Percentiles rank a stretch among this genome's conserved stretches.
phyloP scores from a whole-genome alignment of 495 filamentous ascomycete genomes.

The Delitschia confertaspora region DNA sequence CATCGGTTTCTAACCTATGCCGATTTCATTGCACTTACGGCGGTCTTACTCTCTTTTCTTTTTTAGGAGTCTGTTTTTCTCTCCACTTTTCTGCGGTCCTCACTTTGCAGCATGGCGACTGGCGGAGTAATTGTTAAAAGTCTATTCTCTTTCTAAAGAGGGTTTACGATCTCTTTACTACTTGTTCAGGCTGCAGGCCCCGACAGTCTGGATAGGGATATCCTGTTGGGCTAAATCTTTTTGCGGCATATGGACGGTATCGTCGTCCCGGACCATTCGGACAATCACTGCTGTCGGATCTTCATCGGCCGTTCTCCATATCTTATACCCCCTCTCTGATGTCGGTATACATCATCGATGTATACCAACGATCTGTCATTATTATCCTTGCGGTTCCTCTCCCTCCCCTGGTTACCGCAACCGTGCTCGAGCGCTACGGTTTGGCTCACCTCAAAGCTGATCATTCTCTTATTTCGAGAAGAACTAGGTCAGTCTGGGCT shows the following conservation, averaged over 20 bases:
- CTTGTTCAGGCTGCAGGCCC: neutral
- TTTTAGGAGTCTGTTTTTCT: neutral
- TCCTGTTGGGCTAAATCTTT: neutral
- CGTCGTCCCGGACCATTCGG: constrained; percentile 1
- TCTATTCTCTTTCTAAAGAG: constrained; percentile 21
- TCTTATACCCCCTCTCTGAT: neutral
- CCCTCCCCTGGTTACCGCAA: constrained; percentile 14
- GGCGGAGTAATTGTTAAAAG: constrained; percentile 25
- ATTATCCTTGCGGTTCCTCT: constrained; percentile 9
- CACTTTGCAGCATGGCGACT: constrained; percentile 13
- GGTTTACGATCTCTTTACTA: constrained; percentile 8
- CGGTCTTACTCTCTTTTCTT: constrained; percentile 5
- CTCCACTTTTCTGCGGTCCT: too few species aligned
- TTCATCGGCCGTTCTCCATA: too few species aligned
- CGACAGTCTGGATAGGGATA: constrained; percentile 15
- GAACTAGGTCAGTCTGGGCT: constrained; percentile 25
- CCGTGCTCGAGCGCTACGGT: constrained; percentile 13
- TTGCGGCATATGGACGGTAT: neutral
- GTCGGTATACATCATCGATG: neutral
- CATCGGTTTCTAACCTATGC: neutral
- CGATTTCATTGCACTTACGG: constrained; percentile 1
- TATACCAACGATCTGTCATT: neutral
- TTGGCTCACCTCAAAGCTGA: constrained; percentile 26
- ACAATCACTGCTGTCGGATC: neutral
- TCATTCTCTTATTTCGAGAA: constrained; percentile 13